Evolutionary conservation across 2,329 filamentous ascomycete genomes (phyloP), one percentile per base, ranked within the genome.

Genomic region (Pleomassaria siparia): DNA sequence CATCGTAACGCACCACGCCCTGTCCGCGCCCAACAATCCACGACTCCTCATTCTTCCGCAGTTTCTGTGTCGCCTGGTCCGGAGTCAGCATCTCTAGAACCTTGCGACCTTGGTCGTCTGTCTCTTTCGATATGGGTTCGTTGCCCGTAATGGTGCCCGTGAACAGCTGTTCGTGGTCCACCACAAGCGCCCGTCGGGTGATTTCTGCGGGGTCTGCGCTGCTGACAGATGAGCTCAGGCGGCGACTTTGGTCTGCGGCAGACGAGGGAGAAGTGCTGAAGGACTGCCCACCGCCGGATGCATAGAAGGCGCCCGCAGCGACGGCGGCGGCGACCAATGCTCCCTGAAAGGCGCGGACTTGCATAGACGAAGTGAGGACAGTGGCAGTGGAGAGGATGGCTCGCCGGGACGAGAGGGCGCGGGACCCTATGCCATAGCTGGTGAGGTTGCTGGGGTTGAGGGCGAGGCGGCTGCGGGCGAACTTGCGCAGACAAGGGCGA

Each of bases 31-130:
- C 90, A 32, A 99, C 89, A 9, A 91, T 77, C 72, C 91, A 97
- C 24, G 91, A 96, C 74, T 95, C 86, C 73, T 99, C 91, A 64
- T 89, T 89, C 68, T 87, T 86, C 58, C 94, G 82, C 62, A 99
- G 76, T 76, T 92, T 95, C 63, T 89, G 83, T 12, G 91, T 95
- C 20, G 90, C 91, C 78, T 99, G 91, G 49, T 96, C 92, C 1
- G 92, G 88, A 10, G 89, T 95, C 72, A 99, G 78, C 92, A 99
- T 99, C 76, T 96, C 92, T 50, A 99, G 78, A 26, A 96, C 87
- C 66, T 88, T 89, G 55, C 87, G 83, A 24, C 91, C 90, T 69
- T 87, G 87, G 67, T 90, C 87, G 73, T 91, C 88, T 3, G 87
- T 90, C 61, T 88, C 82, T 75, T 99, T 99, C 37, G 88, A 88